A percentile compares a stretch with the other conserved stretches of the same genome.
phyloP scores from a whole-genome alignment of 768 basidiomycete genomes.

The Sporobolomyces phaffii region DNA sequence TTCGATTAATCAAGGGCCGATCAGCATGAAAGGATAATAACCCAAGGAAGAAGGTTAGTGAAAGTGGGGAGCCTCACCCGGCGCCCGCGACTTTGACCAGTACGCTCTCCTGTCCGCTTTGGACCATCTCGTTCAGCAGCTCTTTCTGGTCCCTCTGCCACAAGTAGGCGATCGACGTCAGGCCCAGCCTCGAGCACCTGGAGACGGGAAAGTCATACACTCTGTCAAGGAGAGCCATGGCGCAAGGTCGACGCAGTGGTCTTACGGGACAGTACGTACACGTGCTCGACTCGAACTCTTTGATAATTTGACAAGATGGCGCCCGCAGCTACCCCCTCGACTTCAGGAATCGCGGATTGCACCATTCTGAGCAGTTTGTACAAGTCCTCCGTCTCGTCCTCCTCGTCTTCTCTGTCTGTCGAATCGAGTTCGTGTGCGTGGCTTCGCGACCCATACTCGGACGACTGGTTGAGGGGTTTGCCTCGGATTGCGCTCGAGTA shows the following conservation, averaged over 20 bases:
- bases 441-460: constrained; percentile 83
- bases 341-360: constrained; percentile 69
- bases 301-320: constrained; percentile 98
- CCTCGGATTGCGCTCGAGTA: constrained; percentile 76
- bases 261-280: too few relatives aligned
- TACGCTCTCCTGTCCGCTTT: constrained; percentile 67
- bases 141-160: constrained; percentile 91
- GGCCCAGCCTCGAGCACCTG: constrained; percentile 71
- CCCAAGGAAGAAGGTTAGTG: too few relatives aligned
- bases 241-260: not conserved
- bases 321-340: constrained; percentile 83
- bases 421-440: not conserved
- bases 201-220: too few relatives aligned
- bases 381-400: constrained; percentile 93
- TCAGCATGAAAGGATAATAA: too few relatives aligned
- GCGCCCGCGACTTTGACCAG: constrained; percentile 95
- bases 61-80: constrained; percentile 50
- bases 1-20: too few relatives aligned
- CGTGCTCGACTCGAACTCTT: constrained; percentile 92
- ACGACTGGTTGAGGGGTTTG: constrained; percentile 67
- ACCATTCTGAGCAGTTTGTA: constrained; percentile 64
- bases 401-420: constrained; percentile 46
- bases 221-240: too few relatives aligned
- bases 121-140: constrained; percentile 79
- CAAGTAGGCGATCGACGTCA: constrained; percentile 77